Evolutionary conservation across 495 filamentous ascomycete genomes (phyloP), one percentile per base, ranked within the genome.

Genomic region (Viridothelium virens): DNA sequence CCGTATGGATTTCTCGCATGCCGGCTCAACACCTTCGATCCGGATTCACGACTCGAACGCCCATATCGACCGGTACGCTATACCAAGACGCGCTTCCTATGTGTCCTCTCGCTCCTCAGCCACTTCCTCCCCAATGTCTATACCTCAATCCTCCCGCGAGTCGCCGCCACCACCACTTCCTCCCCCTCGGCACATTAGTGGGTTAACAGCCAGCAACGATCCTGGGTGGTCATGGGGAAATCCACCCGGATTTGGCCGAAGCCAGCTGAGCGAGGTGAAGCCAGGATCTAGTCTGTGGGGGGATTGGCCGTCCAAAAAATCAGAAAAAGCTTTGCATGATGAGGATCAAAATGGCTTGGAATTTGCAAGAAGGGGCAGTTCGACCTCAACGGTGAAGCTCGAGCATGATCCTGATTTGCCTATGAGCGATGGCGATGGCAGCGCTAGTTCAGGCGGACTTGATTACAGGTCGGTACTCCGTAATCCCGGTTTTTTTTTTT

Each of bases 171-270:
- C 86, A 64, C 85, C 86, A 66, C 77, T 88, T 67, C 86, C 86
- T 61, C 86, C 86, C 7, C 86, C 86, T 7, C 75, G 79, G 67
- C 74, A 79, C 63, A 81, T 87, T 50, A 78, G 74, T 61, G 84
- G 81, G 62, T 71, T 86, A 62, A 77, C 80, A 65, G 75, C 79
- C 67, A 84, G 83, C 39, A 79, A 82, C 66, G 86, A 88, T 72
- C 78, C 79, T n/a, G 84, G 82, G 62, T 87, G 82, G 83, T 74
- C 83, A 67, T 82, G 82, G 78, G 84, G 80, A 63, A 85, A 87
- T 70, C 66, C 70, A 39, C 56, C 68, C 12, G 59, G 50, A 33
- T 4, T 66, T 18, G 59, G 44, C 33, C 34, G 65, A 65, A 69
- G 69, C 14, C 56, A 73, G 14, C 63, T 69, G 61, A 73, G 70